A percentile compares a stretch with the other conserved stretches of the same genome.
Evolutionary conservation across 768 basidiomycete genomes (phyloP).

Genomic region (Lentinula raphanica): DNA sequence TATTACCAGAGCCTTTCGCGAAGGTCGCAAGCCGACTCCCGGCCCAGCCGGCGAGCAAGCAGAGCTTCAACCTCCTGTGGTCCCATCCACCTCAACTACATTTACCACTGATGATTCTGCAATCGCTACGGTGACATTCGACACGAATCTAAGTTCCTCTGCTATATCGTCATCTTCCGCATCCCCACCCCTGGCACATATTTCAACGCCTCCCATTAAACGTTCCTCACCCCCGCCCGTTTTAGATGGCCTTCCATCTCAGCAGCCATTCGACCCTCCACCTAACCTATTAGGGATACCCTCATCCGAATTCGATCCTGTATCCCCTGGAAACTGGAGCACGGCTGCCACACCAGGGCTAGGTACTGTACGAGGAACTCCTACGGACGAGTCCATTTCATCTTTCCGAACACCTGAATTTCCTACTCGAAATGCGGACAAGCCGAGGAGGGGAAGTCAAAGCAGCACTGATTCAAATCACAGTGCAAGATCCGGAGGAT

Average conservation of each 20-base stretch:
- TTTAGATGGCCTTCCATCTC: slow-evolving; percentile 16
- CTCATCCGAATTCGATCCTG: background rate
- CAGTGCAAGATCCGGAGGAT: background rate
- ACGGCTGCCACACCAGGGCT: slow-evolving; percentile 72
- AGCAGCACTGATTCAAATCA: slow-evolving; percentile 17
- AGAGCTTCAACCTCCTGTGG: slow-evolving; percentile 19
- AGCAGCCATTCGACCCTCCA: slow-evolving; percentile 7
- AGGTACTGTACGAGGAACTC: slow-evolving; percentile 11
- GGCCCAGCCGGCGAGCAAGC: slow-evolving; percentile 59
- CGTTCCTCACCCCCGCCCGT: slow-evolving; percentile 27
- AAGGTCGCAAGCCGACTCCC: slow-evolving; percentile 77
- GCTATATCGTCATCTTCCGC: slow-evolving; percentile 18
- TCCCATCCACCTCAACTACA: background rate
- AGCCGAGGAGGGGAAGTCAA: slow-evolving; percentile 23
- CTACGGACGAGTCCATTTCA: slow-evolving; percentile 4
- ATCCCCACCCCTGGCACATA: slow-evolving; percentile 19
- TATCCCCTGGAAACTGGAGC: slow-evolving; percentile 61
- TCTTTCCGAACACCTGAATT: slow-evolving; percentile 8
- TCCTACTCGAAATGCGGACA: slow-evolving; percentile 11
- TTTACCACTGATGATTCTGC: slow-evolving; percentile 5
- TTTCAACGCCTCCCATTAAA: slow-evolving; percentile 19
- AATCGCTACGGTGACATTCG: slow-evolving; percentile 4
- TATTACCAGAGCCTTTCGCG: slow-evolving; percentile 91
- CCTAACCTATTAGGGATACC: slow-evolving; percentile 1
- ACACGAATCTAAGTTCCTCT: slow-evolving; percentile 7